Evolutionary conservation across 495 filamentous ascomycete genomes (phyloP), one percentile per base, ranked within the genome.

Genomic region (Astrocystis sublimbata): DNA sequence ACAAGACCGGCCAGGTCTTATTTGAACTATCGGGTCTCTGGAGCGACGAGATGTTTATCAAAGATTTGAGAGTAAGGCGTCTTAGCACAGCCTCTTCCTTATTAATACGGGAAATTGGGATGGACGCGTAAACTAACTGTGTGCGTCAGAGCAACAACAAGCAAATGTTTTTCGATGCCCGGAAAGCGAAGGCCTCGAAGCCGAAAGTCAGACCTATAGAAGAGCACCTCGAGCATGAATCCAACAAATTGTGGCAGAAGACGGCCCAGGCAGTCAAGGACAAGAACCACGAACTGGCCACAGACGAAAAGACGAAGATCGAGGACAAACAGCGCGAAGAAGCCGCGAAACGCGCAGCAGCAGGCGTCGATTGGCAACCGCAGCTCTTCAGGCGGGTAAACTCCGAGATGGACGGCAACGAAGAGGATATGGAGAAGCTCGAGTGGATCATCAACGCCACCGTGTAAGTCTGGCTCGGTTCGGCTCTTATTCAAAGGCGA

Each of bases 401-500:
- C 28, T 89, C 88, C 33, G 91, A 91, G 3, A 86, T 86, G 17
- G 86, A 85, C 40, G 89, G 88, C 13, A 66, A 81, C 6, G 90
- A 91, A 51, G 93, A 96, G 66, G 93, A 92, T 17, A 92, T 96
- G 68, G 85, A 85, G 60, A 88, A 89, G 60, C 79, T 99, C 23
- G 96, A 99, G 73, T 99, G 91, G 91, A 92, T 98, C 67, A 88
- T 99, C 68, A 89, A 92, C 71, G 89, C 96, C 12, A 79, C 88
- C 62, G 86, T 98, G 92, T 97, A 77, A 76, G 88, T 61, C 56
- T 13, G 7, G 19, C 12, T 26, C 2, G 28, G 2, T 42, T 10
- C 23, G 57, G 35, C 17, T 28, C 13, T 12, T 17, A 19, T 15
- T 1, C 9, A 13, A n/a, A n/a, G 53, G 15, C 36, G 38, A 45